phyloP scores from a whole-genome alignment of 805 yeast genomes.

The Kodamaea jinghongensis region DNA sequence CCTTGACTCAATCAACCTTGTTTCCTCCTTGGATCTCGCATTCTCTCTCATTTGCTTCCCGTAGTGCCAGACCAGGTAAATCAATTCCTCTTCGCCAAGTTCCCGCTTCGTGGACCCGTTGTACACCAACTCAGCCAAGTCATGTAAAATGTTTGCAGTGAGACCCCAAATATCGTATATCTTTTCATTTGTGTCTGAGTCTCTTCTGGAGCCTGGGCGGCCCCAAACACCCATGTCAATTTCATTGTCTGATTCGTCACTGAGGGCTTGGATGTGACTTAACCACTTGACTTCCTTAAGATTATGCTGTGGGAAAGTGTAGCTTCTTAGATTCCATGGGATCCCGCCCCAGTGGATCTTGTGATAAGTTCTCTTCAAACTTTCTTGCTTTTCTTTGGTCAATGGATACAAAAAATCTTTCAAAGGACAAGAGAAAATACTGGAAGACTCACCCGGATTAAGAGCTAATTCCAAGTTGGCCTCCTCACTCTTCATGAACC shows the following conservation, averaged over 20 bases:
- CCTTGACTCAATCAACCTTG: slow-evolving; percentile 40
- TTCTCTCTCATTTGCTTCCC: slow-evolving; percentile 54
- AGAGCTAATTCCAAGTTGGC: slow-evolving; percentile 42
- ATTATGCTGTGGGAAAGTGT: slow-evolving; percentile 55
- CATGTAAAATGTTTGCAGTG: slow-evolving; percentile 76
- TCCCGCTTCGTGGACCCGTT: slow-evolving; percentile 15
- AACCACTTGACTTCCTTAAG: slow-evolving; percentile 62
- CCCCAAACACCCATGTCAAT: slow-evolving; percentile 35
- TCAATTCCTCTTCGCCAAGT: slow-evolving; percentile 66
- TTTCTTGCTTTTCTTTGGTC: slow-evolving; percentile 18
- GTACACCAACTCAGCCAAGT: slow-evolving; percentile 57
- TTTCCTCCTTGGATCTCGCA: slow-evolving; percentile 53
- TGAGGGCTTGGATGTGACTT: slow-evolving; percentile 50
- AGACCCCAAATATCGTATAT: slow-evolving; percentile 80
- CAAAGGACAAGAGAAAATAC: slow-evolving; percentile 68
- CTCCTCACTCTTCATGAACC: slow-evolving; percentile 48
- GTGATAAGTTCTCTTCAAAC: slow-evolving; percentile 31
- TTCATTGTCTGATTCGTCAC: slow-evolving; percentile 52
- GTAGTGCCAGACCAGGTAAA: slow-evolving; percentile 50
- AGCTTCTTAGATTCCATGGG: slow-evolving; percentile 63
- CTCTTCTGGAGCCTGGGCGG: slow-evolving; percentile 36
- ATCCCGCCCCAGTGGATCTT: slow-evolving; percentile 67
- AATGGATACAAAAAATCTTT: slow-evolving; percentile 50
- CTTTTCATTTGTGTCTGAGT: slow-evolving; percentile 39
- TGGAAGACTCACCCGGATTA: slow-evolving; percentile 76